These are phyloP conservation scores for Ceratobasidium sp. DNA, from an alignment of 1,284 basidiomycete genomes.

Conservation along the genomic window DNA sequence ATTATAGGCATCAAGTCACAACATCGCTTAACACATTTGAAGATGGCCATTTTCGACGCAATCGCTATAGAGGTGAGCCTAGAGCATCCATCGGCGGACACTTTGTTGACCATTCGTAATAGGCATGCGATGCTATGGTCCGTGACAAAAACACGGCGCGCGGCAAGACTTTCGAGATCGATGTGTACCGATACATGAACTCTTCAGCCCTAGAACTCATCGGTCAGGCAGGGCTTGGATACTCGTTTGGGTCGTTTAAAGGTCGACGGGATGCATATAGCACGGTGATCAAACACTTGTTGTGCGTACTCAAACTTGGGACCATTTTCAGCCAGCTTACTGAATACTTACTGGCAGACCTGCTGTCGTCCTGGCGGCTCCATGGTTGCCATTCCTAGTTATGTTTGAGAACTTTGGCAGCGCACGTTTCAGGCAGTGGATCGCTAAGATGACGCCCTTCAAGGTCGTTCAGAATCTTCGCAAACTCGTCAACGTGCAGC, in stretches of 20 bases:
- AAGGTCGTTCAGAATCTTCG: constrained; percentile 5
- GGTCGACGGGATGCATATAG: background rate
- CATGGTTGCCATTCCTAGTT: background rate
- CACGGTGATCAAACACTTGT: constrained; percentile 57
- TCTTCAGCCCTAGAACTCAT: constrained; percentile 28
- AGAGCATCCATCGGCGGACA: background rate
- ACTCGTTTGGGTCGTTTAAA: background rate
- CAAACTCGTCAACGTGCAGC: background rate
- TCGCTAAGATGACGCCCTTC: background rate
- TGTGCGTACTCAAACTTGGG: constrained; percentile 59
- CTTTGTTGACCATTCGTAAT: background rate
- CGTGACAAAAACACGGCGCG: background rate
- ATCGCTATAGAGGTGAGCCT: background rate
- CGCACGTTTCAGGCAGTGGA: constrained; percentile 13
- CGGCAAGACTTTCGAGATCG: background rate
- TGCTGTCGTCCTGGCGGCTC: background rate
- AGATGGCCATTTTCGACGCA: background rate
- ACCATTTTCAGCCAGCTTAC: background rate
- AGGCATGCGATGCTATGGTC: constrained; percentile 1
- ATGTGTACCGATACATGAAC: constrained; percentile 6
- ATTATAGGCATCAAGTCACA: background rate
- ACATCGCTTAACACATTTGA: constrained; percentile 62
- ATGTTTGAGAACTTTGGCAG: constrained; percentile 10
- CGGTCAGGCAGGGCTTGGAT: constrained; percentile 22
- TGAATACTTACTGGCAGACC: background rate